A percentile compares a stretch with the other conserved stretches of the same genome.
Conservation (phyloP, 345 rosid species). For the Citrus glauca region DNA sequence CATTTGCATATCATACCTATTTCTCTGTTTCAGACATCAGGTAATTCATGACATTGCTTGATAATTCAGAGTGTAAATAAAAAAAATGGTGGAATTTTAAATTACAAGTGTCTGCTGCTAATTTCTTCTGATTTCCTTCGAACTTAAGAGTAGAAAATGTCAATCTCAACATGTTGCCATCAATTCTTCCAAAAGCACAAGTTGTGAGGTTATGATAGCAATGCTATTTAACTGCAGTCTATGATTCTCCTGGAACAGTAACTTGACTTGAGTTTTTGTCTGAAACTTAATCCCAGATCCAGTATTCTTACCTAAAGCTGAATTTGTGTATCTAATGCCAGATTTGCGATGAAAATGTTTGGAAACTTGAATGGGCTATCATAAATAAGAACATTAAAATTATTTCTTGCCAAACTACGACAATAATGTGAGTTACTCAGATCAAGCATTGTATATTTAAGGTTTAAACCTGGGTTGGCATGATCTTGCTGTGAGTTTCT, state of each 20-base stretch:
- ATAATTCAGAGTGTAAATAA: neutral
- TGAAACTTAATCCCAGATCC: neutral
- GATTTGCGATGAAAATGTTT: neutral
- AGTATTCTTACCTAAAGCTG: neutral
- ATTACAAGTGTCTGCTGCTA: neutral
- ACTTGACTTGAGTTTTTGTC: neutral
- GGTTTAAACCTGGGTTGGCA: neutral
- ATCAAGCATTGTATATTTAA: neutral
- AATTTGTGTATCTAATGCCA: neutral
- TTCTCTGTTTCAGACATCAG: slow-evolving; percentile 95
- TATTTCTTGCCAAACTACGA: neutral
- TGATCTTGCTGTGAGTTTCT: neutral
- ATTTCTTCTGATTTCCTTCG: neutral
- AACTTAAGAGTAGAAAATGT: neutral
- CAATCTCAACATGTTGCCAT: neutral
- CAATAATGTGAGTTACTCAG: neutral
- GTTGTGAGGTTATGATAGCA: neutral
- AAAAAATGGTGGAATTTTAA: neutral
- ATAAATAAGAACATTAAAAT: neutral
- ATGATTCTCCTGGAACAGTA: neutral
- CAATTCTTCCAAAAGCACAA: neutral
- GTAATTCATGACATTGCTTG: slow-evolving; percentile 30
- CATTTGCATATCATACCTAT: slow-evolving; percentile 95
- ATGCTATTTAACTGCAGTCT: neutral
- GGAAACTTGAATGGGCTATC: neutral